Evolutionary conservation across 805 yeast species (phyloP).

Genomic region (Cyberlindnera euphorbiae): DNA sequence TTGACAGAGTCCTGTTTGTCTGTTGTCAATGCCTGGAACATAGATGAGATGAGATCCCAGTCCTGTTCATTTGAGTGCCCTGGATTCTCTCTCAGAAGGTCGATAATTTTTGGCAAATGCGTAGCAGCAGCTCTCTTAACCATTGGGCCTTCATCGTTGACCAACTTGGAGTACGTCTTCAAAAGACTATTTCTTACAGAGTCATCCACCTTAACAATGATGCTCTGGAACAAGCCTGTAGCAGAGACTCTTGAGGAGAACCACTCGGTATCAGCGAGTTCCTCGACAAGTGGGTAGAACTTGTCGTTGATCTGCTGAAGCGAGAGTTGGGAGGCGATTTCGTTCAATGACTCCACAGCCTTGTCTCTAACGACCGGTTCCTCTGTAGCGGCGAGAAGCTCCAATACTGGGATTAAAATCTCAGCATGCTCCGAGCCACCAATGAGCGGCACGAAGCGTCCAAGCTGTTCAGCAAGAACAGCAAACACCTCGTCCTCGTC

Average conservation of each 20-base stretch:
- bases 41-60: conserved; percentile 73
- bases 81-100: conserved; percentile 47
- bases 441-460: conserved; percentile 78
- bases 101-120: conserved; percentile 70
- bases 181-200: conserved; percentile 57
- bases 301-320: conserved; percentile 58
- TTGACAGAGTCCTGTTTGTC: conserved; percentile 96
- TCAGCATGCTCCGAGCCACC: conserved; percentile 76
- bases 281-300: conserved; percentile 71
- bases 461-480: conserved; percentile 85
- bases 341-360: conserved; percentile 82
- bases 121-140: conserved; percentile 93
- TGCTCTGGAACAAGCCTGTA: conserved; percentile 78
- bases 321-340: conserved; percentile 58
- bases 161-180: conserved; percentile 61
- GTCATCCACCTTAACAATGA: conserved; percentile 54
- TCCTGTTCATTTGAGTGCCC: conserved; percentile 49
- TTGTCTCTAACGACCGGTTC: conserved; percentile 95
- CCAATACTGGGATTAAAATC: conserved; percentile 55
- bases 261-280: conserved; percentile 88
- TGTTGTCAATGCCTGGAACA: conserved; percentile 71
- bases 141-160: conserved; percentile 94
- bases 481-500: conserved; percentile 98
- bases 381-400: conserved; percentile 84
- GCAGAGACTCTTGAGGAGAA: conserved; percentile 88